Evolutionary conservation across 228 moss, liverwort and hornwort species (phyloP), one percentile per base, ranked within the genome.

Genomic region (Sphagnum magellanicum): DNA sequence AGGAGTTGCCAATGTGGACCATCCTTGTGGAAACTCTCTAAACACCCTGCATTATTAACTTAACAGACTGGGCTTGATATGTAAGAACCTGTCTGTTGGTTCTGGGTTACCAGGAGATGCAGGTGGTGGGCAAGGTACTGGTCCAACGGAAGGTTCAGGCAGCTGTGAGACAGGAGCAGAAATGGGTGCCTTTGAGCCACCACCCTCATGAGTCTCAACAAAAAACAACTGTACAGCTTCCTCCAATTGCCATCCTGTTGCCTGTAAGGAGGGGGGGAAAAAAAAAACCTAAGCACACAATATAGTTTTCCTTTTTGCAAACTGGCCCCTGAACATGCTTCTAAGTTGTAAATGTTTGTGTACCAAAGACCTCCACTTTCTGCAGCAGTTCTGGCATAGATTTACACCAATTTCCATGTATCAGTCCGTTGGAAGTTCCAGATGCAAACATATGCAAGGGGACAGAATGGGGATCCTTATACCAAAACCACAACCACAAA

Each of bases 211-310:
- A 48, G 81, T 86, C 68, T 88, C 98, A 64, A 90, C 98, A 73
- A 90, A 98, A 74, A 91, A 98, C 57, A 98, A 87, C 72, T 98
- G 91, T 60, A 98, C 77, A 73, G 93, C 98, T 68, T 98, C 98
- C 66, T 86, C 85, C 2, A 98, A 72, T 74, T 85, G 83, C 98
- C 98, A 98, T 65, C 88, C 85, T 47, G 91, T 92, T 52, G 90
- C 93, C 98, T 98, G 90, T 73, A 73, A 68, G n/a, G 50, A 70
- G 50, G 10, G 51, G 14, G 12, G 50, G 60, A 52, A 58, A 4
- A 50, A 12, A 53, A 14, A 63, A 79, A 59, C 49, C 61, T 58
- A 60, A 63, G 14, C 46, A 61, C 46, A 14, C 5, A 1, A 13
- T 4, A 5, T 5, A 32, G 32, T 32, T 32, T 32, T 32, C 32